These are phyloP conservation scores for Paecilomyces variotii DNA, from an alignment of 2,329 filamentous ascomycete genomes.

Conservation along the genomic window DNA sequence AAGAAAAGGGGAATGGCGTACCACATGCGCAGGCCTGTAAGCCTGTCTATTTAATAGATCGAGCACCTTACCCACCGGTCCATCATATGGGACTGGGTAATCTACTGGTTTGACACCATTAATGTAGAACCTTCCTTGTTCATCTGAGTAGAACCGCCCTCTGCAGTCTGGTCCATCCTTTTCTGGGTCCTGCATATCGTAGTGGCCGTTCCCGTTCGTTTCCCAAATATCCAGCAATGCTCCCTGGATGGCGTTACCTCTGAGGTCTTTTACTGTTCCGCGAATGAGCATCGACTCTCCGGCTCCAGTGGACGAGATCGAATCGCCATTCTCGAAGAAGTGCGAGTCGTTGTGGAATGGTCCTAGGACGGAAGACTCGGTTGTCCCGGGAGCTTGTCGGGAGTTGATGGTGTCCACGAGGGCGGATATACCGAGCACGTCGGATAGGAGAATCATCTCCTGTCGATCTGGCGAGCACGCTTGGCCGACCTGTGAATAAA, in stretches of 20 bases:
- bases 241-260: slow-evolving; percentile 13
- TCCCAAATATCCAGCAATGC: slow-evolving; percentile 19
- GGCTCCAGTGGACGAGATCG: slow-evolving; percentile 12
- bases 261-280: slow-evolving; percentile 14
- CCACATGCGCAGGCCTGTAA: slow-evolving; percentile 17
- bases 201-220: slow-evolving; percentile 18
- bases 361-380: slow-evolving; percentile 20
- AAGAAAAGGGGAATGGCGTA: not conserved
- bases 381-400: slow-evolving; percentile 11
- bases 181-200: slow-evolving; percentile 19
- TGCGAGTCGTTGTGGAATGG: slow-evolving; percentile 22
- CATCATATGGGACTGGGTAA: slow-evolving; percentile 20
- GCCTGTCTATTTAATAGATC: slow-evolving; percentile 13
- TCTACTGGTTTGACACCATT: slow-evolving; percentile 17
- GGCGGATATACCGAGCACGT: slow-evolving; percentile 17
- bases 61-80: slow-evolving; percentile 15
- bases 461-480: slow-evolving; percentile 1
- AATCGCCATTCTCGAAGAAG: slow-evolving; percentile 12
- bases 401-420: slow-evolving; percentile 20
- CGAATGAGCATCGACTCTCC: slow-evolving; percentile 12
- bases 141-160: slow-evolving; percentile 14
- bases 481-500: not conserved
- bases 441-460: slow-evolving; percentile 15
- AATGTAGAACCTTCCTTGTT: slow-evolving; percentile 16
- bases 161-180: slow-evolving; percentile 15